Evolutionary conservation across 371 early-diverging fungal species (phyloP), one percentile per base, ranked within the genome.

Genomic region (Lichtheimia ornata): DNA sequence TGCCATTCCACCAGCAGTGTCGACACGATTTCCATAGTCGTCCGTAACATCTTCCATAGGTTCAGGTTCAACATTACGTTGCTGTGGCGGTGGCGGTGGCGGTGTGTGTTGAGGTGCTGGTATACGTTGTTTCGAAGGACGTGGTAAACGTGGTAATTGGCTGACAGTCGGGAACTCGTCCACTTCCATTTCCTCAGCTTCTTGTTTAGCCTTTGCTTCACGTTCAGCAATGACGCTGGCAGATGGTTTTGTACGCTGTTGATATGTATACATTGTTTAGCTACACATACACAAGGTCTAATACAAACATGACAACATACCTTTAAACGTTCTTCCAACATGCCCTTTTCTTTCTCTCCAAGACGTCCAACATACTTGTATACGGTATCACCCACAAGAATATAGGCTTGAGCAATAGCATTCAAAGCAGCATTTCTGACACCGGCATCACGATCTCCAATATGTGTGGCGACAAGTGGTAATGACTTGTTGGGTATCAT

Each of bases 241-340:
- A 4, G 77, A 76, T 13, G 77, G 77, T 56, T 71, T 76, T 2
- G 77, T 76, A 6, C 77, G 69, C 63, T 65, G 53, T 18, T 9
- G 22, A 22, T 22, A 22, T 22, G 22, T 22, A 22, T 18, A 47
- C 1, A 15, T 47, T 47, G 35, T 11, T 35, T 35, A 35, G 35
- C n/a, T n/a, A n/a, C 2, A 6, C 22, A 22, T 22, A 22, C 2
- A 35, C 9, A 35, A 0, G 47, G 14, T 13, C 22, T 0, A 47
- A 22, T 47, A 5, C 14, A 17, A 22, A 22, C n/a, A 22, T 47
- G 17, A 13, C 40, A 53, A 51, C 49, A 5, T 80, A 76, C 56
- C 92, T 89, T 92, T 43, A 95, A 65, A 50, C 85, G 76, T 65
- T 95, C 94, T 63, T 91, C 86, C 15, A 92, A 62, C 79, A 95